Evolutionary conservation across 129 eudicot genomes (phyloP).

Genomic region (Lactuca saligna): DNA sequence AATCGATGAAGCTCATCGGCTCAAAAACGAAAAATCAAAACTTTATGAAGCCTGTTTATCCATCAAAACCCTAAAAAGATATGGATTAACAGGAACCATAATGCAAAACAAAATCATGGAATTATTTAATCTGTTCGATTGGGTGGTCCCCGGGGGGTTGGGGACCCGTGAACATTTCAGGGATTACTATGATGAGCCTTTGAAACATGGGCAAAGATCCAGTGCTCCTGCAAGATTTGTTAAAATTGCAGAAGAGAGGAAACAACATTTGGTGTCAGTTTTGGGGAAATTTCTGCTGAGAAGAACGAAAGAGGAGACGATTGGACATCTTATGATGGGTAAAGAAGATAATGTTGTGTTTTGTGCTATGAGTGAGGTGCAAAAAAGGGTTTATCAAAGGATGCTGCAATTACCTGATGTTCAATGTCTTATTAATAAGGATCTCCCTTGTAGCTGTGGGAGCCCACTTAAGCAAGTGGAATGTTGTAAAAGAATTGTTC

Average conservation of each 20-base stretch:
- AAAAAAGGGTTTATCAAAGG: conserved; percentile 83
- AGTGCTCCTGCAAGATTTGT: conserved; percentile 75
- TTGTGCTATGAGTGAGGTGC: conserved; percentile 92
- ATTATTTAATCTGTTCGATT: conserved; percentile 84
- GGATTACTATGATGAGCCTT: conserved; percentile 80
- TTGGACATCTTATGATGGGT: conserved; percentile 94
- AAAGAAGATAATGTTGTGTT: conserved; percentile 98
- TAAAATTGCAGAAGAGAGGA: conserved; percentile 69
- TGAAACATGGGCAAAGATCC: conserved; percentile 92
- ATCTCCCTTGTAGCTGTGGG: conserved; percentile 80
- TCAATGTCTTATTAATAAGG: conserved; percentile 84
- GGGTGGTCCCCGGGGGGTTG: conserved; percentile 81
- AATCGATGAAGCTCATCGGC: conserved; percentile 90
- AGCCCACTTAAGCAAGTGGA: conserved; percentile 94
- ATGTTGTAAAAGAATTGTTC: conserved; percentile 83
- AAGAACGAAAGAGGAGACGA: conserved; percentile 95
- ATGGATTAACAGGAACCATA: conserved; percentile 91
- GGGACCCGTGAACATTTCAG: conserved; percentile 94
- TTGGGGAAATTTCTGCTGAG: conserved; percentile 64
- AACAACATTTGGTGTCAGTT: conserved; percentile 74
- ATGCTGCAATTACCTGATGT: conserved; percentile 76
- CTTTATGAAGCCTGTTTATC: conserved; percentile 68
- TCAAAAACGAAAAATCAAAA: conserved; percentile 92
- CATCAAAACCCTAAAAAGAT: conserved; percentile 66
- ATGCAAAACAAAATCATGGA: conserved; percentile 98